Evolutionary conservation across 2,329 filamentous ascomycete species (phyloP).

Genomic region (Polychaeton citri): DNA sequence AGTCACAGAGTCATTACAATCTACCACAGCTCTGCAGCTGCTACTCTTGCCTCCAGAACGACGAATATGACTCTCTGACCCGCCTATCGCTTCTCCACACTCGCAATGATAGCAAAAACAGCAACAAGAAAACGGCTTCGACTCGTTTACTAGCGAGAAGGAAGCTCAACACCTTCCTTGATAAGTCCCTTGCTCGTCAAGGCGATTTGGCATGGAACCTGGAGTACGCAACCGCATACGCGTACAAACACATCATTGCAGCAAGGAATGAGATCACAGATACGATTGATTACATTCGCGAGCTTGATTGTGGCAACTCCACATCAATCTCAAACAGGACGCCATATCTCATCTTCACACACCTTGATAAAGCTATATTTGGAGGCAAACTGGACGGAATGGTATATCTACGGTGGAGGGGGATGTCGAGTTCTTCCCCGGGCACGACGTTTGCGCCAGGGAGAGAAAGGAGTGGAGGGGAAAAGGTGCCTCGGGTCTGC

Average conservation of each 20-base stretch:
- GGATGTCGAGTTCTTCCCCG: conserved; percentile 14
- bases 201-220: conserved; percentile 27
- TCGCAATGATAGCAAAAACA: too few relatives aligned
- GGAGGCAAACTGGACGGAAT: conserved; percentile 23
- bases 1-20: too few relatives aligned
- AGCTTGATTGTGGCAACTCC: conserved; percentile 7
- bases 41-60: too few relatives aligned
- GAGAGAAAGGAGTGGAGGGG: neutral
- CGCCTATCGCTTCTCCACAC: too few relatives aligned
- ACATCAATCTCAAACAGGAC: conserved; percentile 10
- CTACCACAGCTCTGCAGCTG: too few relatives aligned
- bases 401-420: conserved; percentile 22
- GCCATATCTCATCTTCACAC: conserved; percentile 24
- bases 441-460: conserved; percentile 25
- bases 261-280: conserved; percentile 13
- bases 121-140: too few relatives aligned
- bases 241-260: conserved; percentile 20
- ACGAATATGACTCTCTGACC: too few relatives aligned
- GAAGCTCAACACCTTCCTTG: conserved; percentile 4
- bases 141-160: too few relatives aligned
- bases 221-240: conserved; percentile 28
- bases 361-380: conserved; percentile 24
- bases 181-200: conserved; percentile 9
- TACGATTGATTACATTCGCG: conserved; percentile 13
- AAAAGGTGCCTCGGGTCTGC: conserved; percentile 19